Conservation (phyloP, 805 yeast genomes). For the Wickerhamiella hasegawae region DNA sequence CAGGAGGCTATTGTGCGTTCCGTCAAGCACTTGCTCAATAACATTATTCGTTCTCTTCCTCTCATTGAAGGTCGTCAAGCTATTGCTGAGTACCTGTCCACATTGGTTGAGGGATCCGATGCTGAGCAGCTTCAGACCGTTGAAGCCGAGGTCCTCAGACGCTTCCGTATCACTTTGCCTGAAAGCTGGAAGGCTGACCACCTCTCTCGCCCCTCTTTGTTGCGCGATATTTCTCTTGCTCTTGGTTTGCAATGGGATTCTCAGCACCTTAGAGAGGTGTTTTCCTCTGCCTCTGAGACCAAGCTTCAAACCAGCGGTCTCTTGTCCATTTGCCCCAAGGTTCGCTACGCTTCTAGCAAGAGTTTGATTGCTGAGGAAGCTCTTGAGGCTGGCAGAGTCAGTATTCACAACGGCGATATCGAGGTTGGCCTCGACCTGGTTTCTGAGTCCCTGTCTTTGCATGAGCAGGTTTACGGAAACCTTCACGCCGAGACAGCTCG, state of each 20-base stretch:
- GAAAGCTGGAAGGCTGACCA: constrained; percentile 31
- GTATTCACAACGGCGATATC: constrained; percentile 9
- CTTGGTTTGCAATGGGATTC: constrained; percentile 77
- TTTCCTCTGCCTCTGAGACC: not conserved
- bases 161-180: constrained; percentile 49
- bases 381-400: constrained; percentile 23
- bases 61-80: constrained; percentile 38
- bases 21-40: constrained; percentile 55
- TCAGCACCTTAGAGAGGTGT: constrained; percentile 10
- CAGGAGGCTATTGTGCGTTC: constrained; percentile 73
- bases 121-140: constrained; percentile 26
- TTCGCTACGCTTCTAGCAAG: constrained; percentile 53
- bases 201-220: constrained; percentile 23
- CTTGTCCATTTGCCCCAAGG: constrained; percentile 51
- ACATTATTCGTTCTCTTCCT: constrained; percentile 31
- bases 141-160: constrained; percentile 34
- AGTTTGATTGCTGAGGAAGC: constrained; percentile 62
- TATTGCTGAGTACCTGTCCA: constrained; percentile 56
- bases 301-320: constrained; percentile 44
- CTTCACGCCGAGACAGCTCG: constrained; percentile 68
- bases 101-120: constrained; percentile 21
- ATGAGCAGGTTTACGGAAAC: constrained; percentile 71
- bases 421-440: constrained; percentile 48
- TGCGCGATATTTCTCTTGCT: constrained; percentile 59
- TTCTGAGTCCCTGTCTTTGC: constrained; percentile 51